phyloP scores from a whole-genome alignment of 352 stramenopile genomes.

The Globisporangium uncinulatum region DNA sequence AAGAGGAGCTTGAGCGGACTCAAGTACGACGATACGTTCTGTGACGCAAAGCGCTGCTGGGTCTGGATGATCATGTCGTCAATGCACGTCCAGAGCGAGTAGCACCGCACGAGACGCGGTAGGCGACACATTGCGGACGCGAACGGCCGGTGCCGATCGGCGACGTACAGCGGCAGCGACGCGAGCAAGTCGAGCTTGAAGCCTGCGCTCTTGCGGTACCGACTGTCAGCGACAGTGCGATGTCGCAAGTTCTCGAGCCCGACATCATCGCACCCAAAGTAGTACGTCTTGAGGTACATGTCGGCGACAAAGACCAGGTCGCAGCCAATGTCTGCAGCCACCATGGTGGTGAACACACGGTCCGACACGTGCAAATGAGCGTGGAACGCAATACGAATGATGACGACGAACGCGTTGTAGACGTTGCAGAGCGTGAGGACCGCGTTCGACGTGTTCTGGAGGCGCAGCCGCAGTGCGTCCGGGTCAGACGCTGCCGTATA shows the following conservation, averaged over 20 bases:
- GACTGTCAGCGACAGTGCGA: slow-evolving; percentile 21
- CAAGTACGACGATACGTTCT: slow-evolving; percentile 64
- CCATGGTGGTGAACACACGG: slow-evolving; percentile 16
- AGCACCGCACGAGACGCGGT: slow-evolving; percentile 44
- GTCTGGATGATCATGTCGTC: slow-evolving; percentile 65
- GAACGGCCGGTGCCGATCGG: slow-evolving; percentile 16
- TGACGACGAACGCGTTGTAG: slow-evolving; percentile 58
- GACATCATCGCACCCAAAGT: slow-evolving; percentile 44
- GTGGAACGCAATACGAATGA: slow-evolving; percentile 71
- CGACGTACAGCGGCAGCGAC: slow-evolving; percentile 53
- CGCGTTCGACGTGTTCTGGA: slow-evolving; percentile 39
- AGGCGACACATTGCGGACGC: slow-evolving; percentile 38
- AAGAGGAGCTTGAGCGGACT: slow-evolving; percentile 66
- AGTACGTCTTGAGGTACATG: slow-evolving; percentile 68
- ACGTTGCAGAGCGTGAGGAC: slow-evolving; percentile 52
- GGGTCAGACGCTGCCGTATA: background rate
- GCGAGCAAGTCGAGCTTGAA: slow-evolving; percentile 50
- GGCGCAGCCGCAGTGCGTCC: slow-evolving; percentile 17
- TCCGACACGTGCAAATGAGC: slow-evolving; percentile 31
- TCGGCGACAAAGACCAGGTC: slow-evolving; percentile 47
- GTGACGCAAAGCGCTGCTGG: slow-evolving; percentile 58
- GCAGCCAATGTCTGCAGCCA: slow-evolving; percentile 40
- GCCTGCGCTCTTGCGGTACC: slow-evolving; percentile 32
- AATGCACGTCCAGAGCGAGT: slow-evolving; percentile 47
- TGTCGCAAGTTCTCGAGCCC: slow-evolving; percentile 40